phyloP scores from a whole-genome alignment of 1,284 basidiomycete species.

The Ustilago shanxiensis region DNA sequence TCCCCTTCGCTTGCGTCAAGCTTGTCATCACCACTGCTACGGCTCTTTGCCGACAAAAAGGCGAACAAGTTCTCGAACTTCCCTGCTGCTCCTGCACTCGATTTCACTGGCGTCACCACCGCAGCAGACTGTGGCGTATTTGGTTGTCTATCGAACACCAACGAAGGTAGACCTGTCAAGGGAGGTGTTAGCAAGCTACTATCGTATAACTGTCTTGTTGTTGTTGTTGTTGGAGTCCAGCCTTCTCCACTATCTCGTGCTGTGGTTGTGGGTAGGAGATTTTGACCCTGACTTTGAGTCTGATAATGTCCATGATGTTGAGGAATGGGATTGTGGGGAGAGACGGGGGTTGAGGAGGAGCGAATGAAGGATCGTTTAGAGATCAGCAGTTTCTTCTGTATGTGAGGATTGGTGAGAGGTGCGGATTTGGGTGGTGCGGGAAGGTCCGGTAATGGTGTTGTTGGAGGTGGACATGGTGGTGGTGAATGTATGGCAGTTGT shows the following conservation, averaged over 20 bases:
- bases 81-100: neutral
- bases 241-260: neutral
- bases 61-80: conserved; percentile 30
- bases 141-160: conserved; percentile 16
- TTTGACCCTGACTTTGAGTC: conserved; percentile 15
- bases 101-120: conserved; percentile 12
- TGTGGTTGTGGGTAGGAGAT: neutral
- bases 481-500: conserved; percentile 17
- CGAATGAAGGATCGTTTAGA: conserved; percentile 15
- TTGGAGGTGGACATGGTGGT: conserved; percentile 33
- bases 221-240: too few relatives aligned
- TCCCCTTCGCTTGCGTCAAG: neutral
- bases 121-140: conserved; percentile 20
- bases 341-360: conserved; percentile 22
- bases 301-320: neutral
- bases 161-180: conserved; percentile 5
- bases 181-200: conserved; percentile 24
- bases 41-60: conserved; percentile 16
- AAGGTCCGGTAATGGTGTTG: conserved; percentile 25
- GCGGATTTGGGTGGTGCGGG: conserved; percentile 17
- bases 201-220: neutral
- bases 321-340: neutral
- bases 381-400: neutral
- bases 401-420: neutral
- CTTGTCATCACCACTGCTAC: neutral